Evolutionary conservation across 73 alveolate species (phyloP).

Genomic region (Diophrys sp.): DNA sequence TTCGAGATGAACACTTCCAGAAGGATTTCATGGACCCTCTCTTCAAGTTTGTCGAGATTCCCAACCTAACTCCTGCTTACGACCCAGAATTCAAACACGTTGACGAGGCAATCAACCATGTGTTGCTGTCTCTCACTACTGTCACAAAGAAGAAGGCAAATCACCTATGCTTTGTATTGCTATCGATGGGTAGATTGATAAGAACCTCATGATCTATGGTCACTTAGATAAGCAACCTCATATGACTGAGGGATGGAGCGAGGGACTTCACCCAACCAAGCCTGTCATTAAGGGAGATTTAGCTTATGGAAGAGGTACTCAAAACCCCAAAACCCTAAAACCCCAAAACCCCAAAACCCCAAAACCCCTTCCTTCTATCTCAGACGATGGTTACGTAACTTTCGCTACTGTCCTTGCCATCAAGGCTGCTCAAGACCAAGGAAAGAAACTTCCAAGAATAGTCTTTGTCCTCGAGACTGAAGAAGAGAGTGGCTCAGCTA

Average conservation of each 20-base stretch:
- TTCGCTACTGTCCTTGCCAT: constrained; percentile 71
- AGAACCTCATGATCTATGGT: constrained; percentile 72
- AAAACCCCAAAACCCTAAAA: too few relatives aligned
- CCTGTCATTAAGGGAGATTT: constrained; percentile 71
- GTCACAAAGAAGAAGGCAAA: constrained; percentile 63
- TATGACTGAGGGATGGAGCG: constrained; percentile 65
- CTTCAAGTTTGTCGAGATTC: too few relatives aligned
- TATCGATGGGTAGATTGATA: constrained; percentile 48
- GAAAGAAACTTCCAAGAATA: constrained; percentile 84
- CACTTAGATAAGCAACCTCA: constrained; percentile 86
- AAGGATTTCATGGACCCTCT: too few relatives aligned
- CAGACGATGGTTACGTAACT: constrained; percentile 87
- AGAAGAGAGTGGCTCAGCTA: constrained; percentile 90
- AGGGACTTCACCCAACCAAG: constrained; percentile 54
- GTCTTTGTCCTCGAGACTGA: constrained; percentile 87
- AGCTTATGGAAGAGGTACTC: constrained; percentile 86
- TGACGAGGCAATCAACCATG: too few relatives aligned
- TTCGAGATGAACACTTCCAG: too few relatives aligned
- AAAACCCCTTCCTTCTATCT: too few relatives aligned
- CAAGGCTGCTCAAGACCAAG: constrained; percentile 64
- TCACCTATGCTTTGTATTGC: constrained; percentile 69
- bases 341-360: too few relatives aligned
- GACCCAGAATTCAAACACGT: too few relatives aligned
- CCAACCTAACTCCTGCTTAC: too few relatives aligned
- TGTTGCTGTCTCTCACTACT: too few relatives aligned